Base-by-base conservation (phyloP, 192 early-diverging fungal species). In the Coemansia umbellata region DNA sequence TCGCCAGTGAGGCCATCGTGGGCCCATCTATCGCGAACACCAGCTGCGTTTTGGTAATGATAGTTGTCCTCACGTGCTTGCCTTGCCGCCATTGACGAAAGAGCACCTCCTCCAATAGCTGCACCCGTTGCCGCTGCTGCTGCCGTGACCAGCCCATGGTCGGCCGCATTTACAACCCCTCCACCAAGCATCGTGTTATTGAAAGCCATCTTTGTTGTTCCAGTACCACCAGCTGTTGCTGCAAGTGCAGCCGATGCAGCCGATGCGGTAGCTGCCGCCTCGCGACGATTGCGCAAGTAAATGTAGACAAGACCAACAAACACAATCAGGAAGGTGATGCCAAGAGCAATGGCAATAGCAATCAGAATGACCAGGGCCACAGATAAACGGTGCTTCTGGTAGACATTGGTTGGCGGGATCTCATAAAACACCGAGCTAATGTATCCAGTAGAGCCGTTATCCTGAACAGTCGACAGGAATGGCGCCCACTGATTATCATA, bases 341-440 rank as follows among this genome's bases (percentile, higher is more conserved):
- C 82, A 17, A 88, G 68, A 15, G 88, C 82, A 32, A 87, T 85
- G 6, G 80, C 85, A 21, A 84, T 69, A 28, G 88, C 82, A 39
- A 88, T 83, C 10, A 87, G 58, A 23, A 90, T 84, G 3, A 90
- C 84, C 31, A 84, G 61, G 4, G 84, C 81, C 0, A 83, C 59
- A 0, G 88, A 74, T 13, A 79, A 50, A 9, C 54, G 60, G 30
- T 65, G 47, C 15, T 64, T 66, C 42, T 63, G 57, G 50, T 68
- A 63, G n/a, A 79, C 78, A 24, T 64, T 66, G 11, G 61, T 74
- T 1, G 71, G 66, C 24, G 78, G 78, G 3, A 67, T 63, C 52
- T 69, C 65, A 44, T 60, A 70, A 50, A 79, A 79, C 26, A 74
- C 47, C 3, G 60, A 65, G 22, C 56, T 52, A 36, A 79, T 47